Conservation (phyloP, 164 flowering plant species). For the Chloranthus sessilifolius region DNA sequence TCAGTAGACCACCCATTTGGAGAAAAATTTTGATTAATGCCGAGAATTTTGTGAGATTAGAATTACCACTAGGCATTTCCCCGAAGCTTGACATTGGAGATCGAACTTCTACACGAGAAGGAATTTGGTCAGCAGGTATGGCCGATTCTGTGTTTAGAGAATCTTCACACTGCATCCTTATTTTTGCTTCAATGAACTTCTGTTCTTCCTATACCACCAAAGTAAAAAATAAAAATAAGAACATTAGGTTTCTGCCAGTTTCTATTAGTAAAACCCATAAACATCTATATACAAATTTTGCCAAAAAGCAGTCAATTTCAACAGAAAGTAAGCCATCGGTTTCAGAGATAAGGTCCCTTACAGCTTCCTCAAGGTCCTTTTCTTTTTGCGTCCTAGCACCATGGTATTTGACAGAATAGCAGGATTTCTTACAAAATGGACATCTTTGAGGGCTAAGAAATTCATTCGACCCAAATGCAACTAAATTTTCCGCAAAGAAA, state of each 20-base stretch:
- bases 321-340: background rate
- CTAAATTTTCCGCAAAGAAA: too few relatives aligned
- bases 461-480: too few relatives aligned
- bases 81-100: conserved; percentile 9
- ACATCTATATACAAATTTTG: background rate
- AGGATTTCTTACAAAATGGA: conserved; percentile 30
- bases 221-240: too few relatives aligned
- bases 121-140: conserved; percentile 1
- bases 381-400: conserved; percentile 33
- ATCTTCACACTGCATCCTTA: conserved; percentile 26
- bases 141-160: conserved; percentile 15
- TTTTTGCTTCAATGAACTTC: conserved; percentile 32
- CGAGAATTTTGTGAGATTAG: background rate
- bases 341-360: conserved; percentile 16
- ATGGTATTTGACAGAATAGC: conserved; percentile 29
- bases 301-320: background rate
- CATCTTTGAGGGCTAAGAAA: conserved; percentile 28
- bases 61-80: conserved; percentile 8
- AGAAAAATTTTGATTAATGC: background rate
- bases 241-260: conserved; percentile 6
- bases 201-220: conserved; percentile 30
- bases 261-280: too few relatives aligned
- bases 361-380: conserved; percentile 27
- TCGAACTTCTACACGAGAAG: conserved; percentile 8
- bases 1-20: too few relatives aligned